Percentiles rank a stretch among this genome's conserved stretches.
phyloP scores from a whole-genome alignment of 2,329 filamentous ascomycete genomes.

The Magnaporthiopsis rhizophila region DNA sequence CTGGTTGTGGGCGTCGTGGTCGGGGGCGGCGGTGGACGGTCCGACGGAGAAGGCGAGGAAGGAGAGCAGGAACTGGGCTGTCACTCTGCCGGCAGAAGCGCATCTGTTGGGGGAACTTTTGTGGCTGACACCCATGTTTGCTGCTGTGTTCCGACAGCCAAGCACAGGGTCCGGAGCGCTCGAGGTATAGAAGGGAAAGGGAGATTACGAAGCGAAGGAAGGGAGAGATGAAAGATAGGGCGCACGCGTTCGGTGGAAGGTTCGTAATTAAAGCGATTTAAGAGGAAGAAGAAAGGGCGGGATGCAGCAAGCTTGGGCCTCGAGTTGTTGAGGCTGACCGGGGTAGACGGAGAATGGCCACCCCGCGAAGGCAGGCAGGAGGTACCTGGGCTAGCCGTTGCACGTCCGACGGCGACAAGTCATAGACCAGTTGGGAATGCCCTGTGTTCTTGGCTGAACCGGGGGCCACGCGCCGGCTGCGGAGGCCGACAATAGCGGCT shows the following conservation, averaged over 20 bases:
- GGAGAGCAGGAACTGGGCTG: slow-evolving; percentile 54
- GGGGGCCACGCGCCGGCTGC: not conserved
- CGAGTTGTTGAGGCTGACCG: not conserved
- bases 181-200: not conserved
- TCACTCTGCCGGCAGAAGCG: slow-evolving; percentile 54
- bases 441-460: too few relatives aligned
- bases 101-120: slow-evolving; percentile 25
- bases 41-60: slow-evolving; percentile 54
- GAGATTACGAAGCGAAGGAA: not conserved
- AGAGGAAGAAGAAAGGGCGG: not conserved
- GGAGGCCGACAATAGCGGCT: not conserved
- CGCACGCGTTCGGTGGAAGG: not conserved
- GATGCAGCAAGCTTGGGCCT: not conserved
- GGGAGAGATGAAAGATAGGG: not conserved
- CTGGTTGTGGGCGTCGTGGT: slow-evolving; percentile 28
- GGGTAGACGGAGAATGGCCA: not conserved
- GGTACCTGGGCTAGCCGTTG: not conserved
- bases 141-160: not conserved
- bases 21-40: slow-evolving; percentile 25
- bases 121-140: slow-evolving; percentile 19
- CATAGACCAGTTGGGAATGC: not conserved
- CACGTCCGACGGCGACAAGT: not conserved
- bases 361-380: not conserved
- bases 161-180: not conserved
- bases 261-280: not conserved